Conservation (phyloP, 441 rosid species). For the Dalechampia spathulata region DNA sequence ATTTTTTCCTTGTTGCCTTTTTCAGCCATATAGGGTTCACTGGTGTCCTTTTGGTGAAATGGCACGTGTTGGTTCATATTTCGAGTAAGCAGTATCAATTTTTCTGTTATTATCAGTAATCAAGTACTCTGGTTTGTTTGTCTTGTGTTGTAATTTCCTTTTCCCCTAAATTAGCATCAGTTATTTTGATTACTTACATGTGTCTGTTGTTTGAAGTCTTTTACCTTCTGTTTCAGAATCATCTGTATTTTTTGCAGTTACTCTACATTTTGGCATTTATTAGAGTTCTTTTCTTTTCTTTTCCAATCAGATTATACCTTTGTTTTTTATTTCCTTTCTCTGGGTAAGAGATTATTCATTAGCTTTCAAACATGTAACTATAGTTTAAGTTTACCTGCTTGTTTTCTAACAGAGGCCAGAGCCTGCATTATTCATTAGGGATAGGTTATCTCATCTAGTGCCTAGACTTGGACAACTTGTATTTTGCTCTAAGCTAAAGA, state of each 20-base stretch:
- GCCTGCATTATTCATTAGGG: conserved; percentile 1
- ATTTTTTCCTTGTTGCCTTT: conserved; percentile 9
- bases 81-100: conserved; percentile 48
- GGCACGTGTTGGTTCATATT: conserved; percentile 41
- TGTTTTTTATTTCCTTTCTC: no score
- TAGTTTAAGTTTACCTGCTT: no score
- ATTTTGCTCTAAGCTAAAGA: background rate
- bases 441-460: background rate
- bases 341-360: no score
- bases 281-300: no score
- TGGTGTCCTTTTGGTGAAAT: conserved; percentile 74
- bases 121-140: background rate
- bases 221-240: no score
- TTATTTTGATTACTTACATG: no score
- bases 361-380: no score
- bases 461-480: background rate
- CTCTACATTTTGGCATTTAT: no score
- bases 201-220: no score
- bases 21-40: conserved; percentile 62
- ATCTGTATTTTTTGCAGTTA: no score
- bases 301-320: no score
- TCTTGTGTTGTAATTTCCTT: background rate
- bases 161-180: background rate
- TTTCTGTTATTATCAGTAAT: conserved; percentile 4
- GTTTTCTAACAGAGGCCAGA: no score